A percentile compares a stretch with the other conserved stretches of the same genome.
Evolutionary conservation across 371 early-diverging fungal species (phyloP).

Genomic region (Rhizopus arrhizus): DNA sequence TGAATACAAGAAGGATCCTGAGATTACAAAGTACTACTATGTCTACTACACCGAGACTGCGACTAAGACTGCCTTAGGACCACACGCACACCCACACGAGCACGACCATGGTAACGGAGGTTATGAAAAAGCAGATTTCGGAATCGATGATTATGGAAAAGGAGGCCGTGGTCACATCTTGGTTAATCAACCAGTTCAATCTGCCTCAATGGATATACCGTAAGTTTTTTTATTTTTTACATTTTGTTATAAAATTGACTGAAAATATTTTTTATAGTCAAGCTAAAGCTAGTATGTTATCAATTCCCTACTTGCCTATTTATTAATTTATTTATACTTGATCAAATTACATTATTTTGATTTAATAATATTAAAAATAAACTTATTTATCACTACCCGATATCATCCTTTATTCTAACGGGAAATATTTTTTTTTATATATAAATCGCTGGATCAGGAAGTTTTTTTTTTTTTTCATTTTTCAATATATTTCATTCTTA

Average conservation of each 20-base stretch:
- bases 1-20: constrained; percentile 8
- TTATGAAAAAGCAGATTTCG: constrained; percentile 12
- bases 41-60: constrained; percentile 1
- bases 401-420: background rate
- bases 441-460: constrained; percentile 3
- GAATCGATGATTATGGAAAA: constrained; percentile 4
- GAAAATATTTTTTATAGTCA: background rate
- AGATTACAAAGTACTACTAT: constrained; percentile 6
- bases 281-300: constrained; percentile 1
- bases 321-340: background rate
- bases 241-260: background rate
- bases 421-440: too few species aligned
- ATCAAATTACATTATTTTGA: background rate
- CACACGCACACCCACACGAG: background rate
- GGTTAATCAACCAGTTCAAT: background rate
- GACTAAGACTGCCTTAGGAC: background rate
- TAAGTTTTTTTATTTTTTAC: background rate
- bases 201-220: background rate
- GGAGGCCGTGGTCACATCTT: constrained; percentile 1
- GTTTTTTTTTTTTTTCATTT: constrained; percentile 4
- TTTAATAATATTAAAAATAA: background rate
- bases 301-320: background rate
- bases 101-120: constrained; percentile 6
- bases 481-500: constrained; percentile 2
- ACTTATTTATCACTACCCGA: background rate